Evolutionary conservation across 352 stramenopile genomes (phyloP).

Genomic region (Phytophthora quininea): DNA sequence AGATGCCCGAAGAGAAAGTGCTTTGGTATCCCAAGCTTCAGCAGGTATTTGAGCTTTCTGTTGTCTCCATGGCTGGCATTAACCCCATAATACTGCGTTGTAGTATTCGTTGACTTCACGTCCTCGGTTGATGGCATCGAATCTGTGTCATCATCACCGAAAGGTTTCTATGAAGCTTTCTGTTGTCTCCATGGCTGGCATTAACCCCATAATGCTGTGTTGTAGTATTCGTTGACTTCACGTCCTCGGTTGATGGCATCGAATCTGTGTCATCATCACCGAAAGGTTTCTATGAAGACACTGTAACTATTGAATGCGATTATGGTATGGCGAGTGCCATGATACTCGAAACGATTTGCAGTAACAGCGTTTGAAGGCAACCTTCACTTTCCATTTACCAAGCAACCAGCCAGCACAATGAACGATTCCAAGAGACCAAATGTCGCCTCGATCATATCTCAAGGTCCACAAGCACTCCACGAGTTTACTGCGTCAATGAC

Average conservation of each 20-base stretch:
- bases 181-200: no score
- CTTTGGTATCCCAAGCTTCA: no score
- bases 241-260: neutral
- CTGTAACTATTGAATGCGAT: neutral
- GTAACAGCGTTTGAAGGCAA: no score
- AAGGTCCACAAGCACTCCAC: constrained; percentile 35
- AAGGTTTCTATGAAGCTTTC: neutral
- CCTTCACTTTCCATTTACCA: neutral
- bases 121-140: neutral
- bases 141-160: neutral
- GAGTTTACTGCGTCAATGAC: constrained; percentile 27
- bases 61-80: no score
- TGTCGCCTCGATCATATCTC: constrained; percentile 14
- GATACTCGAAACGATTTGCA: neutral
- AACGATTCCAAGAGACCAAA: neutral
- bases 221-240: no score
- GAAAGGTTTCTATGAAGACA: neutral
- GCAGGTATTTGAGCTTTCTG: neutral
- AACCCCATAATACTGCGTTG: no score
- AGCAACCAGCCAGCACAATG: constrained; percentile 3
- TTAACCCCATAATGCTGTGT: no score
- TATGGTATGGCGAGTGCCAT: neutral
- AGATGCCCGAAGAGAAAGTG: no score
- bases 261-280: neutral
- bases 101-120: no score